phyloP scores from a whole-genome alignment of 805 yeast genomes.

The Ogataea paradorogensis region DNA sequence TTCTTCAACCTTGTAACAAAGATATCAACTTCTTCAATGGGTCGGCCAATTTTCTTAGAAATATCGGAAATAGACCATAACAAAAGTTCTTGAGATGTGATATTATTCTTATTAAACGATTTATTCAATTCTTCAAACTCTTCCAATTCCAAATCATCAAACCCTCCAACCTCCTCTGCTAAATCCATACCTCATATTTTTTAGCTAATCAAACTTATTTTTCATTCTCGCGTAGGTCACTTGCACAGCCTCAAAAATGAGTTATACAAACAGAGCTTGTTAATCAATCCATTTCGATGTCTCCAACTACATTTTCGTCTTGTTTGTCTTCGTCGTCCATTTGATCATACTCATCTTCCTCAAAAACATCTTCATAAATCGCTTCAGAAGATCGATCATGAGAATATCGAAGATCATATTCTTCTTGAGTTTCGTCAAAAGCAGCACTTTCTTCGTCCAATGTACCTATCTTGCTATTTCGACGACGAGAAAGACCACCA shows the following conservation, averaged over 20 bases:
- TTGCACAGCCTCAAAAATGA: conserved; percentile 3
- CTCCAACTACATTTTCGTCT: conserved; percentile 36
- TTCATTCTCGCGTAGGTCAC: neutral
- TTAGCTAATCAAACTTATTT: neutral
- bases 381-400: conserved; percentile 21
- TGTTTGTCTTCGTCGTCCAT: conserved; percentile 36
- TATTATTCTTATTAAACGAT: conserved; percentile 27
- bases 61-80: conserved; percentile 36
- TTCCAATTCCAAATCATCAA: conserved; percentile 34
- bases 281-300: conserved; percentile 32
- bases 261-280: neutral
- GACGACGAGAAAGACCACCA: conserved; percentile 31
- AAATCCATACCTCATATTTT: conserved; percentile 18
- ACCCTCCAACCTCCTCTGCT: conserved; percentile 18
- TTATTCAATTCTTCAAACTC: conserved; percentile 31
- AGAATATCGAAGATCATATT: conserved; percentile 35
- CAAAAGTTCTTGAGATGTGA: conserved; percentile 41
- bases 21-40: conserved; percentile 31
- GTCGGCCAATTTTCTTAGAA: conserved; percentile 32
- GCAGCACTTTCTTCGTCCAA: conserved; percentile 30
- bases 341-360: conserved; percentile 34
- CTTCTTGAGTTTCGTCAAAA: conserved; percentile 33
- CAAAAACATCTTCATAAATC: conserved; percentile 36
- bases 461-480: conserved; percentile 32
- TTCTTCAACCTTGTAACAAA: conserved; percentile 18